Evolutionary conservation across 495 filamentous ascomycete species (phyloP).

Genomic region (Talaromyces liani): DNA sequence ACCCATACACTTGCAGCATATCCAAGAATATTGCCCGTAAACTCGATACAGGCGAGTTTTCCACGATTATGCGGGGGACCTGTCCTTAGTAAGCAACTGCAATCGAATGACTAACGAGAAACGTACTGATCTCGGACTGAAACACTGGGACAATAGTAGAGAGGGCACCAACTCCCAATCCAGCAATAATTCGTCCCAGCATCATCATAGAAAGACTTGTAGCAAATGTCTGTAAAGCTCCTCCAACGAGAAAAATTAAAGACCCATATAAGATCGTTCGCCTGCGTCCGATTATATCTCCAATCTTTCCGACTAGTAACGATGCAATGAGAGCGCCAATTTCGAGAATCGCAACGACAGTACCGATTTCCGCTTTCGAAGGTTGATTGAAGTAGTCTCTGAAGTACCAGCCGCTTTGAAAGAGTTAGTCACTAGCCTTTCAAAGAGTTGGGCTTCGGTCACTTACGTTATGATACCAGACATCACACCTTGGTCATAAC

Average conservation of each 20-base stretch:
- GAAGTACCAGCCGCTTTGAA: slow-evolving; percentile 71
- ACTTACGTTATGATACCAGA: slow-evolving; percentile 96
- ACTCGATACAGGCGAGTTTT: slow-evolving; percentile 94
- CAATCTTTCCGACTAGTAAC: slow-evolving; percentile 77
- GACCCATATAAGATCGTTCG: slow-evolving; percentile 93
- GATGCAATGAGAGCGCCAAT: slow-evolving; percentile 90
- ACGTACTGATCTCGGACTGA: slow-evolving; percentile 79
- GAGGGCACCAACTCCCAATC: slow-evolving; percentile 86
- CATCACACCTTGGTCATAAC: slow-evolving; percentile 99
- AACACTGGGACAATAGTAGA: slow-evolving; percentile 98
- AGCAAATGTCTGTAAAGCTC: slow-evolving; percentile 76
- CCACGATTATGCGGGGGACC: slow-evolving; percentile 86
- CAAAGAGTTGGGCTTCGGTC: slow-evolving; percentile 2
- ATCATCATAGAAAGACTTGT: slow-evolving; percentile 87
- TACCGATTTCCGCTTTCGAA: slow-evolving; percentile 75
- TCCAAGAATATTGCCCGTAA: slow-evolving; percentile 91
- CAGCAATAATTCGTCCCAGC: slow-evolving; percentile 81
- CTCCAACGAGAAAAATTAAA: slow-evolving; percentile 83
- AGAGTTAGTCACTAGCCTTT: slow-evolving; percentile 11
- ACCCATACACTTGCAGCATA: slow-evolving; percentile 98
- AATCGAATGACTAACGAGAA: neutral
- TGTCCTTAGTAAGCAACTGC: neutral
- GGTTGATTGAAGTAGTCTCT: slow-evolving; percentile 89
- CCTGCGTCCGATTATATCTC: slow-evolving; percentile 84
- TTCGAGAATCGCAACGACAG: slow-evolving; percentile 94